Conservation (phyloP, 306 rosid species). For the Prunus mume region DNA sequence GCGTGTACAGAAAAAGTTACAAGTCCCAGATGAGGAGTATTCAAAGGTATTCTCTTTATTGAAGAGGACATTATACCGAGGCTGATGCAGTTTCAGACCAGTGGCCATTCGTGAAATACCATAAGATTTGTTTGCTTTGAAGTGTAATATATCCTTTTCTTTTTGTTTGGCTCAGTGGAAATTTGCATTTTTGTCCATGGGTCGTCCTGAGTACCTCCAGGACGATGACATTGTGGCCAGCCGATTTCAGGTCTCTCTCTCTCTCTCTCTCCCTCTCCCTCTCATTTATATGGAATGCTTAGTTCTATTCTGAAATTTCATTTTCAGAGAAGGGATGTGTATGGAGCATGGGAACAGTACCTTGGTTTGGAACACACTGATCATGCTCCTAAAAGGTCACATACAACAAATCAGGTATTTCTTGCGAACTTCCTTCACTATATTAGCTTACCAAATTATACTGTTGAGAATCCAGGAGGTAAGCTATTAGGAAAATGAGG, state of each 20-base stretch:
- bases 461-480: too few relatives aligned
- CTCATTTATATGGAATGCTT: neutral
- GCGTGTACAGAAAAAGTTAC: constrained; percentile 73
- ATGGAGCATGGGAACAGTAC: constrained; percentile 92
- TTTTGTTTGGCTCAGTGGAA: constrained; percentile 55
- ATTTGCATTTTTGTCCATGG: constrained; percentile 74
- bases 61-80: neutral
- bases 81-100: neutral
- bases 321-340: constrained; percentile 65
- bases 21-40: constrained; percentile 78
- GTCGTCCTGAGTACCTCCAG: constrained; percentile 83
- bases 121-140: neutral
- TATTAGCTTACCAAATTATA: too few relatives aligned
- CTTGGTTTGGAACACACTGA: constrained; percentile 84
- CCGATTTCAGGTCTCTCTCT: constrained; percentile 64
- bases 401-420: constrained; percentile 64
- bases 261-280: neutral
- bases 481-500: too few relatives aligned
- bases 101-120: neutral
- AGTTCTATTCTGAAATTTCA: neutral
- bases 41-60: constrained; percentile 44
- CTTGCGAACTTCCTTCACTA: too few relatives aligned
- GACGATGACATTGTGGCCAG: constrained; percentile 60
- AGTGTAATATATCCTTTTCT: neutral
- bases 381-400: constrained; percentile 61